phyloP scores from a whole-genome alignment of 2,329 filamentous ascomycete genomes.

The Colletotrichum filicis region DNA sequence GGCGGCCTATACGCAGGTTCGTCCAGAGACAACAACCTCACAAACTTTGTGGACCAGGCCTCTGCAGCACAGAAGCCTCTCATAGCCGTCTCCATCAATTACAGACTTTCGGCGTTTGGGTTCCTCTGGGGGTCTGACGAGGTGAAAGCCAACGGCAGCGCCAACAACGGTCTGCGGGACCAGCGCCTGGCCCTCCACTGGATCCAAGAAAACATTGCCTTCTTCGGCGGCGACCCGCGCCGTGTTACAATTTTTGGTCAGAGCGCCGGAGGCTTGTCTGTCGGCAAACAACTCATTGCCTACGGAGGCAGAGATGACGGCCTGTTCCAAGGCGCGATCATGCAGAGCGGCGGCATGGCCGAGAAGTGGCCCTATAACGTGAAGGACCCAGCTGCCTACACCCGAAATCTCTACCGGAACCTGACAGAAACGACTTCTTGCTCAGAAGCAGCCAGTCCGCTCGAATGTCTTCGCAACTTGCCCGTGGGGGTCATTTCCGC shows the following conservation, averaged over 20 bases:
- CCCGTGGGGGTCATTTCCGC: not conserved
- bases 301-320: not conserved
- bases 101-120: constrained; percentile 70
- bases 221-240: constrained; percentile 67
- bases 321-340: not conserved
- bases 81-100: constrained; percentile 70
- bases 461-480: not conserved
- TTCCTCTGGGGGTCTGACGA: constrained; percentile 67
- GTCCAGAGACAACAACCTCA: not conserved
- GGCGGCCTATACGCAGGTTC: not conserved
- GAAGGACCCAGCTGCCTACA: not conserved
- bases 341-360: not conserved
- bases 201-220: constrained; percentile 67
- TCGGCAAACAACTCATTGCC: not conserved
- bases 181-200: constrained; percentile 70
- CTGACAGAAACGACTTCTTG: not conserved
- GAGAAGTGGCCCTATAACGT: not conserved
- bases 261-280: not conserved
- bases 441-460: not conserved
- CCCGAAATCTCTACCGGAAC: not conserved
- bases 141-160: constrained; percentile 62
- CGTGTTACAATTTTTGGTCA: constrained; percentile 68
- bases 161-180: constrained; percentile 73
- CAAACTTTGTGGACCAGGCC: not conserved
- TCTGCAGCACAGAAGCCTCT: constrained; percentile 46